Evolutionary conservation across 2,329 filamentous ascomycete genomes (phyloP).

Genomic region (Aspergillus novoparasiticus): DNA sequence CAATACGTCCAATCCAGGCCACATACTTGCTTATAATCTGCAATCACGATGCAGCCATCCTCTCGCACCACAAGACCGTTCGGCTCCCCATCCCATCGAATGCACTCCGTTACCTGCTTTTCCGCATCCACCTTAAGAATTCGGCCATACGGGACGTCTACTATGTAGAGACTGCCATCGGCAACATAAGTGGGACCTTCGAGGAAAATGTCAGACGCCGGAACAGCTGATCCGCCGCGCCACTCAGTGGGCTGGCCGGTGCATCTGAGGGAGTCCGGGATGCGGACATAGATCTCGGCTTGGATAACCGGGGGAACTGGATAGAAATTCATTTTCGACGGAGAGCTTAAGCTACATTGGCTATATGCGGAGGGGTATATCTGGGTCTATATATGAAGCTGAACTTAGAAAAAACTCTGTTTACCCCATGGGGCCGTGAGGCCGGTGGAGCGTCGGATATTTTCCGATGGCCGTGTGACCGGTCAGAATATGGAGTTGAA

Average conservation of each 20-base stretch:
- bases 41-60: neutral
- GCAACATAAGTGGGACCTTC: neutral
- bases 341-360: neutral
- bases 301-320: conserved; percentile 26
- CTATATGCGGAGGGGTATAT: neutral
- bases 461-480: conserved; percentile 1
- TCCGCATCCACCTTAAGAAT: neutral
- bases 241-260: conserved; percentile 39
- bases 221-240: conserved; percentile 37
- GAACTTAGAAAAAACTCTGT: neutral
- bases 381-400: neutral
- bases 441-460: neutral
- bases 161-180: neutral
- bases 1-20: neutral
- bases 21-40: neutral
- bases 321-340: conserved; percentile 23
- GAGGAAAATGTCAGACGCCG: conserved; percentile 28
- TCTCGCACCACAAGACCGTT: neutral
- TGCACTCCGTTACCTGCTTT: neutral
- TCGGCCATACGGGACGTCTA: neutral
- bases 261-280: conserved; percentile 40
- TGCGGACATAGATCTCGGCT: conserved; percentile 39
- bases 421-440: neutral
- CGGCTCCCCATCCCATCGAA: neutral
- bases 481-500: neutral